Evolutionary conservation across 73 alveolate genomes (phyloP).

Genomic region (Symbiodinium natans): DNA sequence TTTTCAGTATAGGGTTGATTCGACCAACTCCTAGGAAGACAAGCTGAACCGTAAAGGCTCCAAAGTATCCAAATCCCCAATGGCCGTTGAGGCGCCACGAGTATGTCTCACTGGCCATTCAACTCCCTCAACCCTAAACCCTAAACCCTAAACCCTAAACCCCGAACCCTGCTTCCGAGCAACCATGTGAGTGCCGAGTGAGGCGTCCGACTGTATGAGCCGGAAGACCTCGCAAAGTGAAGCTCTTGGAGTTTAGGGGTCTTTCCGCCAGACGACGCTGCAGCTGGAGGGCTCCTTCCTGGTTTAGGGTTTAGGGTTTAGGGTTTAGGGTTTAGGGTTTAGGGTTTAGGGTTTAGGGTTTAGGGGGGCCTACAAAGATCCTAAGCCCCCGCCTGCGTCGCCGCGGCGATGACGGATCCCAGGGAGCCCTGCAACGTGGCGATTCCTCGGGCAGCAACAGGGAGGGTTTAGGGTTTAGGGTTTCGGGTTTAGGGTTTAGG

Average conservation of each 20-base stretch:
- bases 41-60: neutral
- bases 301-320: no score
- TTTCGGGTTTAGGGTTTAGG: neutral
- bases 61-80: neutral
- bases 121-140: no score
- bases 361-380: neutral
- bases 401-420: constrained; percentile 24
- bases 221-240: neutral
- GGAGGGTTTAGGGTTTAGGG: neutral
- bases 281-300: no score
- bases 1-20: neutral
- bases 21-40: neutral
- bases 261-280: no score
- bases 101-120: no score
- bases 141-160: no score
- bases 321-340: no score
- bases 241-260: no score
- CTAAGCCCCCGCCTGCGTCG: neutral
- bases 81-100: no score
- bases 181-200: neutral
- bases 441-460: constrained; percentile 10
- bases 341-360: neutral
- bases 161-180: no score
- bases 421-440: constrained; percentile 34
- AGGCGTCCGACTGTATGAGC: neutral